Base-by-base conservation (phyloP, 805 yeast species). In the Starmerella geochares region DNA sequence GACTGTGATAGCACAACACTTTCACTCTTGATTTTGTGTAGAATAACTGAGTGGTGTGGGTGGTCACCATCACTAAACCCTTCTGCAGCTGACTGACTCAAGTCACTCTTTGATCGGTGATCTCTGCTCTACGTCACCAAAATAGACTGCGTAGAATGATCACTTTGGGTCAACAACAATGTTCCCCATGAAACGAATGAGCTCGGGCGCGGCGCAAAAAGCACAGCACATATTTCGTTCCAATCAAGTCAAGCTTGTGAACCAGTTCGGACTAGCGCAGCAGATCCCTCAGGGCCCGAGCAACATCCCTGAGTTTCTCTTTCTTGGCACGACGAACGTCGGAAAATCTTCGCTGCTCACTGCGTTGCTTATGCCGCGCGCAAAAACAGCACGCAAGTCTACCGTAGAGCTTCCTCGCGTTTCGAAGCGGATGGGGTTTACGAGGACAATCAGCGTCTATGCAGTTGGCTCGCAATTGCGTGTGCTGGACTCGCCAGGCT, bases 401-500 rank as follows among this genome's bases (percentile, higher is more conserved):
- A 31, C 49, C 1, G 24, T 37, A 54, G 41, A 73, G 68, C 52
- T 90, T 87, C 8, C 74, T 27, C 36, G 58, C 46, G 47, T 60
- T 48, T 49, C 61, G 47, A 66, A 51, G 67, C 69, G 53, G 79
- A 80, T 19, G 85, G 83, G 6, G 1, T 75, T 67, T 54, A 77
- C 81, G 0, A 70, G 70, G 50, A 69, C 90, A 3, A 66, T 87
- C 60, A 84, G 83, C 60, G 79, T 85, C 55, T 87, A 74, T 66
- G 82, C 79, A 51, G 65, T 83, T 11, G 83, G 83, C 3, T 75
- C 76, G 44, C 68, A 73, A 49, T 68, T 88, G 39, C 69, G 86
- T 53, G 59, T 88, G 3, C 76, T 86, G 2, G 97, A 88, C 62
- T 75, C 86, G 21, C 97, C 97, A 0, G 97, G 97, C 0, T 88